Conservation (phyloP, 495 filamentous ascomycete species). For the Aspergillus campestris region DNA sequence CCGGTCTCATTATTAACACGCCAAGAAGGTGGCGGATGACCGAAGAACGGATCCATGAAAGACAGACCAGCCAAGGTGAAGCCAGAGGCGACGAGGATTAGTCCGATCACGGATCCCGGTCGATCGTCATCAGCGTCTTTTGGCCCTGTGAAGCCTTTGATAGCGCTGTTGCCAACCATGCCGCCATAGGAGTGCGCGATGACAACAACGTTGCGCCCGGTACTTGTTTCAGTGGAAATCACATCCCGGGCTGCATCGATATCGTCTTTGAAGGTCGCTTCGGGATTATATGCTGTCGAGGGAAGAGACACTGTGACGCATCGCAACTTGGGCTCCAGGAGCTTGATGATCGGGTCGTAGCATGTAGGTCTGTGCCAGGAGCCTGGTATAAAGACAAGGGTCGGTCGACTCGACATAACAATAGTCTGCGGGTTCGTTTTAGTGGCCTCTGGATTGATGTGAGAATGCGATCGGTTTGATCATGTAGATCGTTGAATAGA, state of each 20-base stretch:
- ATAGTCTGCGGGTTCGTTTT: no score
- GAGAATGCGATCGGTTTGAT: no score
- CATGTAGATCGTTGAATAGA: no score
- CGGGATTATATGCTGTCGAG: conserved; percentile 27
- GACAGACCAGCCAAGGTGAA: conserved; percentile 15
- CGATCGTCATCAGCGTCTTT: conserved; percentile 7
- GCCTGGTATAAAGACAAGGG: conserved; percentile 40
- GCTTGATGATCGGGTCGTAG: conserved; percentile 29
- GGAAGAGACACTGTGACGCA: conserved; percentile 26
- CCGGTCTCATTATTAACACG: conserved; percentile 16
- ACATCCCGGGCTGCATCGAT: conserved; percentile 26
- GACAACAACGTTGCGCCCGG: conserved; percentile 36
- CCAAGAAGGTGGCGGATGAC: conserved; percentile 18
- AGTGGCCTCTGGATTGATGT: no score
- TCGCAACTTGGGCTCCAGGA: conserved; percentile 23
- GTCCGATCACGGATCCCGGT: conserved; percentile 30
- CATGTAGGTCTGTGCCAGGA: conserved; percentile 37
- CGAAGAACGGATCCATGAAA: conserved; percentile 26
- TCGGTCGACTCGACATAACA: conserved; percentile 4
- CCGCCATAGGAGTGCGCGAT: conserved; percentile 47
- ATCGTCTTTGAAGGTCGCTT: conserved; percentile 29
- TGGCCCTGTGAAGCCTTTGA: conserved; percentile 32
- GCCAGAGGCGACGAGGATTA: conserved; percentile 34
- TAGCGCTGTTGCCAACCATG: conserved; percentile 37
- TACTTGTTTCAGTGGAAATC: conserved; percentile 23